Percentiles rank a stretch among this genome's conserved stretches.
Evolutionary conservation across 495 filamentous ascomycete genomes (phyloP).

Genomic region (Recurvomyces mirabilis): DNA sequence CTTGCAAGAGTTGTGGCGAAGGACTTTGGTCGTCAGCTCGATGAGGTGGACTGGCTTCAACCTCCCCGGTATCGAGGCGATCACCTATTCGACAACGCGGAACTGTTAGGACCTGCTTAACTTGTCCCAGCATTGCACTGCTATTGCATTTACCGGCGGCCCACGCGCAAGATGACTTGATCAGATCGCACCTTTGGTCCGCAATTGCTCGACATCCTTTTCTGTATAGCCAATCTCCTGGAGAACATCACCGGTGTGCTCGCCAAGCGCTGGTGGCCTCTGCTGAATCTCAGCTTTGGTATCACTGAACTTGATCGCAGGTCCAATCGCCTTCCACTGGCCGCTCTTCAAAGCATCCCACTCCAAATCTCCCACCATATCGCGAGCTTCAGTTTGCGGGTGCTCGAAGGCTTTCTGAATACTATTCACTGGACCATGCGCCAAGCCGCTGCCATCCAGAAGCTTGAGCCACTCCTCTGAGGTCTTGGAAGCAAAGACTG

Average conservation of each 20-base stretch:
- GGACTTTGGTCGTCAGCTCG: too few species aligned
- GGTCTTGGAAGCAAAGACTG: conserved; percentile 25
- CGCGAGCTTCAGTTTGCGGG: conserved; percentile 25
- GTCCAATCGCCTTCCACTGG: conserved; percentile 25
- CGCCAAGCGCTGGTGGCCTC: conserved; percentile 26
- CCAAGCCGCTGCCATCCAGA: conserved; percentile 28
- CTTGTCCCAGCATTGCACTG: background rate
- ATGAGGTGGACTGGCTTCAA: too few species aligned
- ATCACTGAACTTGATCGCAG: conserved; percentile 28
- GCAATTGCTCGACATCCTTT: conserved; percentile 27
- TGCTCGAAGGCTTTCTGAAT: conserved; percentile 29
- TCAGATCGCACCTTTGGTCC: conserved; percentile 4
- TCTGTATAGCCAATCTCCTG: conserved; percentile 24
- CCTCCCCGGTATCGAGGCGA: too few species aligned
- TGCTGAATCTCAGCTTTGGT: conserved; percentile 22
- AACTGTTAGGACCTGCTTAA: too few species aligned
- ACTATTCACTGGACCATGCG: conserved; percentile 29
- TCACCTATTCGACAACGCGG: too few species aligned
- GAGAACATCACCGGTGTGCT: conserved; percentile 28
- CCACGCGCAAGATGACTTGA: too few species aligned
- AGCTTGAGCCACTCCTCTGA: conserved; percentile 27
- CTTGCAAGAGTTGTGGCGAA: too few species aligned
- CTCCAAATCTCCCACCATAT: conserved; percentile 24
- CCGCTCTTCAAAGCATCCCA: conserved; percentile 25
- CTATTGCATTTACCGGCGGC: background rate